A percentile compares a stretch with the other conserved stretches of the same genome.
Conservation (phyloP, 768 basidiomycete species). For the Hirschioporus abietinus region DNA sequence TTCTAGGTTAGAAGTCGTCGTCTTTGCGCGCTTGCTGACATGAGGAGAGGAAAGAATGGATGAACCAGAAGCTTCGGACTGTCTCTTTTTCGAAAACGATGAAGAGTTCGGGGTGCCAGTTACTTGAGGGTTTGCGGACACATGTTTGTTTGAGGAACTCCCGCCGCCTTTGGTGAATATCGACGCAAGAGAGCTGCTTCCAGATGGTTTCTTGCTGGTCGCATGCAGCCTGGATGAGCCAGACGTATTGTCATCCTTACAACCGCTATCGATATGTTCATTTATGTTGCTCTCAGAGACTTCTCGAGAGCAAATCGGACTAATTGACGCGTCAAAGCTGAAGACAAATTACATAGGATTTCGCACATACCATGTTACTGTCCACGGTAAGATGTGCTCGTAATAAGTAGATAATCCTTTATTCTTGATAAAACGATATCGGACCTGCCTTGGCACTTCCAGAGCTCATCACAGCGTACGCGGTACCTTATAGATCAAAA, state of each 20-base stretch:
- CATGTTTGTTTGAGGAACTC: slow-evolving; percentile 17
- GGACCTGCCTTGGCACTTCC: background rate
- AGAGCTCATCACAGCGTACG: background rate
- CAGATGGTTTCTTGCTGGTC: slow-evolving; percentile 13
- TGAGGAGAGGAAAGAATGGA: slow-evolving; percentile 11
- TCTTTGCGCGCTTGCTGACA: slow-evolving; percentile 20
- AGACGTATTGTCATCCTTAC: slow-evolving; percentile 22
- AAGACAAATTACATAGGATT: background rate
- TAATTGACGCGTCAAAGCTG: slow-evolving; percentile 14
- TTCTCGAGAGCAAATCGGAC: slow-evolving; percentile 43
- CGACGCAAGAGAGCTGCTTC: slow-evolving; percentile 31
- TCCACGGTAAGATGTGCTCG: background rate
- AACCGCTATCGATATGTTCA: slow-evolving; percentile 44
- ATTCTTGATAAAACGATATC: background rate
- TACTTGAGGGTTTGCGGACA: slow-evolving; percentile 14
- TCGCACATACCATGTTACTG: background rate
- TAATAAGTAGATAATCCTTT: background rate
- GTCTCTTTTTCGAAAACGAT: slow-evolving; percentile 12
- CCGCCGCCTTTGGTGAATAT: slow-evolving; percentile 30
- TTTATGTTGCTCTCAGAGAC: slow-evolving; percentile 43
- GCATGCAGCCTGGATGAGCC: slow-evolving; percentile 15
- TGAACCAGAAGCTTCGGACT: slow-evolving; percentile 7
- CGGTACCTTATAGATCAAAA: background rate
- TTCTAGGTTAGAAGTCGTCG: slow-evolving; percentile 20
- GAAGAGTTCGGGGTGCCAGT: slow-evolving; percentile 8